phyloP scores from a whole-genome alignment of 495 filamentous ascomycete species.

The Parathielavia appendiculata region DNA sequence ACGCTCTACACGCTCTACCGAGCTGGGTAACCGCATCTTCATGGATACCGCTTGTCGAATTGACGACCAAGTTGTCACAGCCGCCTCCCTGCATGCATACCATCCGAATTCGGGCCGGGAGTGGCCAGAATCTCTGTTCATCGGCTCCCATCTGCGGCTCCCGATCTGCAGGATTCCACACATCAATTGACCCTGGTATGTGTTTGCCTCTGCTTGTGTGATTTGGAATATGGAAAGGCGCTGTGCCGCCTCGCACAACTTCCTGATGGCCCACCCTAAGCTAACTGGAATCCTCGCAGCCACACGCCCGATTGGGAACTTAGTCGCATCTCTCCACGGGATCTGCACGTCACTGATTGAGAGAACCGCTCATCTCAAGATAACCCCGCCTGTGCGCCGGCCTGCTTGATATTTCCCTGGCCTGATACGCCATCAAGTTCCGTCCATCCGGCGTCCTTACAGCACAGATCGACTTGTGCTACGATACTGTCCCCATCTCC shows the following conservation, averaged over 20 bases:
- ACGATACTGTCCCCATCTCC: too few relatives aligned
- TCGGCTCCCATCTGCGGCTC: slow-evolving; percentile 18
- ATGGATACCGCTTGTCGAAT: slow-evolving; percentile 7
- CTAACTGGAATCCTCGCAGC: slow-evolving; percentile 9
- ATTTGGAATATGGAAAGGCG: slow-evolving; percentile 24
- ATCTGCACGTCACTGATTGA: background rate
- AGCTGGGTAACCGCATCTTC: background rate
- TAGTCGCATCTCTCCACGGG: background rate
- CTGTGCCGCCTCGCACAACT: slow-evolving; percentile 12
- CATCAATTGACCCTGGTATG: slow-evolving; percentile 18
- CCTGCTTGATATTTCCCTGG: too few relatives aligned
- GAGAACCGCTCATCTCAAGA: too few relatives aligned
- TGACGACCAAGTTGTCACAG: slow-evolving; percentile 9
- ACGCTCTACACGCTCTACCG: background rate
- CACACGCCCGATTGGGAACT: background rate
- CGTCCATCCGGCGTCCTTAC: too few relatives aligned
- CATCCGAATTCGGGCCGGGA: slow-evolving; percentile 12
- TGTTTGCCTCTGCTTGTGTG: slow-evolving; percentile 18
- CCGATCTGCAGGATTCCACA: slow-evolving; percentile 20
- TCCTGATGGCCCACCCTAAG: slow-evolving; percentile 3
- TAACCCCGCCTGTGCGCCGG: background rate
- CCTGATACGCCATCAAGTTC: too few relatives aligned
- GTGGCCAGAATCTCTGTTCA: slow-evolving; percentile 5
- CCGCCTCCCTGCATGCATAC: slow-evolving; percentile 16
- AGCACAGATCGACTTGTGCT: too few relatives aligned